These are phyloP conservation scores for Fusarium sp. DNA, from an alignment of 2,329 filamentous ascomycete genomes.

Conservation along the genomic window DNA sequence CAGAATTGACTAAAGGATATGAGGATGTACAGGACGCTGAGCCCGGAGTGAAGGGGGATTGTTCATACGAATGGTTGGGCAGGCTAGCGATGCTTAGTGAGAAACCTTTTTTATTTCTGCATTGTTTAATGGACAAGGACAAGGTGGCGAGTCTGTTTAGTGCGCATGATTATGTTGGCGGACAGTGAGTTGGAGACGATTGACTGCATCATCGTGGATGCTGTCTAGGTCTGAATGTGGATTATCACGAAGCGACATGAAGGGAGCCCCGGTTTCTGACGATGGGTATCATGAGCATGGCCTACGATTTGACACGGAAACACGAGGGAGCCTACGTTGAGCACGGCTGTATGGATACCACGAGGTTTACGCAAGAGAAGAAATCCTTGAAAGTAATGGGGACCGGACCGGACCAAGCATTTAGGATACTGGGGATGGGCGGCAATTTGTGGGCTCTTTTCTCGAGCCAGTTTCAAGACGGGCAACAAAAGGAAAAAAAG, in stretches of 20 bases:
- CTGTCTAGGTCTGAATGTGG: not conserved
- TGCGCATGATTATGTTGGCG: conserved; percentile 16
- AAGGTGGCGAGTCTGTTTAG: conserved; percentile 32
- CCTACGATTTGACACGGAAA: not conserved
- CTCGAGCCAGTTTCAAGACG: conserved; percentile 18
- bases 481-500: conserved; percentile 9
- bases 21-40: not conserved
- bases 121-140: conserved; percentile 25
- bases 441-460: conserved; percentile 33
- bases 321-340: not conserved
- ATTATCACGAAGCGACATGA: conserved; percentile 17
- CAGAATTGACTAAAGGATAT: not conserved
- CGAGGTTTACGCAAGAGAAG: conserved; percentile 21
- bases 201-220: not conserved
- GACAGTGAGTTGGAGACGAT: not conserved
- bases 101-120: conserved; percentile 33
- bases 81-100: conserved; percentile 39
- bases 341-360: not conserved
- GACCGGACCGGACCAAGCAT: conserved; percentile 1
- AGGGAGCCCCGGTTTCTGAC: not conserved
- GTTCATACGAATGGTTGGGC: conserved; percentile 25
- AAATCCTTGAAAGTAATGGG: conserved; percentile 2
- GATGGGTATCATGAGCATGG: not conserved
- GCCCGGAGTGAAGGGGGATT: conserved; percentile 15
- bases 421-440: conserved; percentile 5